Percentiles rank a stretch among this genome's conserved stretches.
These are phyloP conservation scores for Hypoxylon subgilvum DNA, from an alignment of 495 filamentous ascomycete genomes.

Conservation along the genomic window DNA sequence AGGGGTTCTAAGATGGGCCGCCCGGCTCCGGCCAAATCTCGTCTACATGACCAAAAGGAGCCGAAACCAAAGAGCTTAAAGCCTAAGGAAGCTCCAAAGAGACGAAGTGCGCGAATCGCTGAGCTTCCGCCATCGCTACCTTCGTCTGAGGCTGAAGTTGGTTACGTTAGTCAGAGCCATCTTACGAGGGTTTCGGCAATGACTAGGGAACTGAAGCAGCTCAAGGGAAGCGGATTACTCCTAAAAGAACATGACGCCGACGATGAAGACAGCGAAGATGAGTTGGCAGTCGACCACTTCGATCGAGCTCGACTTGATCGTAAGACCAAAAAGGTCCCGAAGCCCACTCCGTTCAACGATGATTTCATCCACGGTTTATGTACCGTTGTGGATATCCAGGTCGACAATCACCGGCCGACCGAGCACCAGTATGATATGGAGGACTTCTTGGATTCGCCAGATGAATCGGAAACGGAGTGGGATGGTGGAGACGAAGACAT, in stretches of 20 bases:
- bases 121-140: constrained; percentile 34
- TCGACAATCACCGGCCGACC: constrained; percentile 80
- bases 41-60: constrained; percentile 19
- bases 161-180: constrained; percentile 8
- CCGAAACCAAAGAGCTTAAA: background rate
- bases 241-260: constrained; percentile 33
- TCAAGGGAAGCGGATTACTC: constrained; percentile 19
- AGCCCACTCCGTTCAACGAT: constrained; percentile 10
- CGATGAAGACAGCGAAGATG: constrained; percentile 42
- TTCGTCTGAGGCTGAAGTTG: constrained; percentile 42
- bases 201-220: constrained; percentile 26
- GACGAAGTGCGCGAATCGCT: constrained; percentile 36
- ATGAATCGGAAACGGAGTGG: constrained; percentile 77
- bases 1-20: constrained; percentile 42
- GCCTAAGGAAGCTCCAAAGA: background rate
- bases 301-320: constrained; percentile 6
- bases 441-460: constrained; percentile 79
- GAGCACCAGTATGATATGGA: constrained; percentile 76
- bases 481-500: constrained; percentile 58
- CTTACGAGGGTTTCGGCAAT: constrained; percentile 19
- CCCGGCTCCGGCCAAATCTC: constrained; percentile 33
- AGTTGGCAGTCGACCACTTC: constrained; percentile 25
- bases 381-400: constrained; percentile 74
- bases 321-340: constrained; percentile 20
- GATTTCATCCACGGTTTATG: constrained; percentile 75